Percentiles rank a stretch among this genome's conserved stretches.
Evolutionary conservation across 2,329 filamentous ascomycete genomes (phyloP).

Genomic region (Fusarium sp.): DNA sequence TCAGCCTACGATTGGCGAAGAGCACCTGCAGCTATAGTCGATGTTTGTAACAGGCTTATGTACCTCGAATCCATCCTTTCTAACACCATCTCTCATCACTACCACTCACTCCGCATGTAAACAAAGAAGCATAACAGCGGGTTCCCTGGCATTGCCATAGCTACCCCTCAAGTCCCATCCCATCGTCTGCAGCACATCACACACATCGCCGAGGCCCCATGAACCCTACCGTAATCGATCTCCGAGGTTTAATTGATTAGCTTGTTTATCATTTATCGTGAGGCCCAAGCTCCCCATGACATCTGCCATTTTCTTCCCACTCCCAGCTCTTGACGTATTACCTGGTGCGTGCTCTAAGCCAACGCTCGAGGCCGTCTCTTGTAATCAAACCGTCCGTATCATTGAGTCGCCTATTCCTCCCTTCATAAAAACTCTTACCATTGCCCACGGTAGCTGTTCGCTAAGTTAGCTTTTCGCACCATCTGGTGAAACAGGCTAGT

Average conservation of each 20-base stretch:
- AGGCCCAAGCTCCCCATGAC: slow-evolving; percentile 13
- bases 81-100: slow-evolving; percentile 6
- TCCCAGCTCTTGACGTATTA: slow-evolving; percentile 4
- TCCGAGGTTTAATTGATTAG: slow-evolving; percentile 6
- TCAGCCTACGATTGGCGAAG: slow-evolving; percentile 19
- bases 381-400: slow-evolving; percentile 36
- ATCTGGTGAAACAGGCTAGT: not conserved
- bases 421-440: slow-evolving; percentile 28
- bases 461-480: slow-evolving; percentile 44
- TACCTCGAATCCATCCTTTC: slow-evolving; percentile 16
- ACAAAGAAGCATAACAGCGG: slow-evolving; percentile 31
- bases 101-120: slow-evolving; percentile 21
- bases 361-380: slow-evolving; percentile 37
- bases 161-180: slow-evolving; percentile 15
- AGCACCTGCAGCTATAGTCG: slow-evolving; percentile 4
- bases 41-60: slow-evolving; percentile 14
- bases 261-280: not conserved
- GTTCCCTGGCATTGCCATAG: slow-evolving; percentile 17
- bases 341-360: slow-evolving; percentile 18
- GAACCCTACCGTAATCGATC: slow-evolving; percentile 3
- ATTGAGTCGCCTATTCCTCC: slow-evolving; percentile 39
- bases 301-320: slow-evolving; percentile 9
- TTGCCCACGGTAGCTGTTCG: slow-evolving; percentile 20
- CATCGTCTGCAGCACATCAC: slow-evolving; percentile 6
- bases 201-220: slow-evolving; percentile 5